phyloP scores from a whole-genome alignment of 2,329 filamentous ascomycete species.

The Neonectria ditissima region DNA sequence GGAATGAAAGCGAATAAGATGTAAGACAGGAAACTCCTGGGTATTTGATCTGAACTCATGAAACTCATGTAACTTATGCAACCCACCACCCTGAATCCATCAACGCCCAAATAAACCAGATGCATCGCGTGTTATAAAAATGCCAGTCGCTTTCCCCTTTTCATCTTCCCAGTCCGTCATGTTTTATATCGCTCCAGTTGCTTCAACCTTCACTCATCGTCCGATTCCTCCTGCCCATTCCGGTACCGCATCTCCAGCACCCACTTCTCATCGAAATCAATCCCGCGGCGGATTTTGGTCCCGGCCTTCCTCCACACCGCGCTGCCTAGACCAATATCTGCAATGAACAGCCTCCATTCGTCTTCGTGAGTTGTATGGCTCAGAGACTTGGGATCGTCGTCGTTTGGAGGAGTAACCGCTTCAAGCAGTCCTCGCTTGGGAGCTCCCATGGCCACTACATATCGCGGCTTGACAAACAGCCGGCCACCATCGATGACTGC shows the following conservation, averaged over 20 bases:
- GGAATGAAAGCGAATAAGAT: neutral
- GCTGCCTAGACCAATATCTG: constrained; percentile 86
- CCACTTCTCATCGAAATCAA: constrained; percentile 92
- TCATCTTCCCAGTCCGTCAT: constrained; percentile 8
- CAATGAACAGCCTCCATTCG: constrained; percentile 84
- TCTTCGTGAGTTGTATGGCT: constrained; percentile 58
- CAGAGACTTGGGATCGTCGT: constrained; percentile 50
- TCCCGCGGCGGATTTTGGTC: constrained; percentile 82
- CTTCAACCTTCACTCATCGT: constrained; percentile 34
- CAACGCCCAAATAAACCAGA: constrained; percentile 35
- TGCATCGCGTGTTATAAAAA: constrained; percentile 33
- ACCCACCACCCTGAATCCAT: constrained; percentile 25
- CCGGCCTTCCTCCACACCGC: constrained; percentile 88
- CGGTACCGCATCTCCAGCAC: constrained; percentile 76
- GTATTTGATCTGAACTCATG: constrained; percentile 44
- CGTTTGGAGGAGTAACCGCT: constrained; percentile 70
- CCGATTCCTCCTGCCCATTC: constrained; percentile 48
- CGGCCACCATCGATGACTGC: constrained; percentile 78
- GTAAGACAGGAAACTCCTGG: constrained; percentile 37
- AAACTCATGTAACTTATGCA: constrained; percentile 26
- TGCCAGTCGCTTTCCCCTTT: constrained; percentile 29
- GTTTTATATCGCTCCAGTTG: neutral
- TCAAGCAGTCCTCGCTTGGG: constrained; percentile 87
- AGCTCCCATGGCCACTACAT: constrained; percentile 86
- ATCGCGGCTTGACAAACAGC: constrained; percentile 83